Conservation (phyloP, 108 stramenopile species). For the Schizochytrium sp. region DNA sequence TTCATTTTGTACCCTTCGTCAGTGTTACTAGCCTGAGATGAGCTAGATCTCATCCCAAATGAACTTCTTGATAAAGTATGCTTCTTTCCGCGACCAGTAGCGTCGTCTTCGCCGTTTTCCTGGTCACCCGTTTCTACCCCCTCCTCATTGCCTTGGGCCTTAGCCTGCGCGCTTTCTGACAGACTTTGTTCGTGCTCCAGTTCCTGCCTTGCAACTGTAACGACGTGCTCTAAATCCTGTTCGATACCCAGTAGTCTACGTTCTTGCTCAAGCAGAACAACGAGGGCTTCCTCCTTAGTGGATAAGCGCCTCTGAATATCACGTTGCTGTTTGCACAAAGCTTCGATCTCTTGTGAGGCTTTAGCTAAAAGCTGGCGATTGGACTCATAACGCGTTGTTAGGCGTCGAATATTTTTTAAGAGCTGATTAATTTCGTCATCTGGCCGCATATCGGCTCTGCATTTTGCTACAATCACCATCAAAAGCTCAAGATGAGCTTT, state of each 20-base stretch:
- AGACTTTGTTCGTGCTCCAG: neutral
- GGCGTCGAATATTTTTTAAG: neutral
- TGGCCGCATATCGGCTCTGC: neutral
- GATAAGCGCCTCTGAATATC: neutral
- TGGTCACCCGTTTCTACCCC: neutral
- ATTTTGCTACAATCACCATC: neutral
- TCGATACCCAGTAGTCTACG: neutral
- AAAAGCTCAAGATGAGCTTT: constrained; percentile 22
- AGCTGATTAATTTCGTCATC: neutral
- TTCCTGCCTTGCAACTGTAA: constrained; percentile 27
- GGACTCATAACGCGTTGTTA: neutral
- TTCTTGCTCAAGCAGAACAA: neutral
- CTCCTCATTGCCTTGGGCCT: neutral
- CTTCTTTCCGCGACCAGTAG: neutral
- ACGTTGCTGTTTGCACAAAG: neutral
- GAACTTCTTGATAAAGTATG: no score
- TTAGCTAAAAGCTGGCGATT: constrained; percentile 1
- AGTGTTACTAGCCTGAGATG: no score
- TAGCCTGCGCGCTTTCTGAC: neutral
- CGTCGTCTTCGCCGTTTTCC: constrained; percentile 29
- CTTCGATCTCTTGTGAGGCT: neutral
- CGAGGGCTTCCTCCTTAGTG: neutral
- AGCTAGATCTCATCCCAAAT: no score
- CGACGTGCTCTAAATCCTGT: neutral
- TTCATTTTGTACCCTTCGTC: no score